A percentile compares a stretch with the other conserved stretches of the same genome.
phyloP scores from a whole-genome alignment of 352 stramenopile species.

The Phytophthora palmivora region DNA sequence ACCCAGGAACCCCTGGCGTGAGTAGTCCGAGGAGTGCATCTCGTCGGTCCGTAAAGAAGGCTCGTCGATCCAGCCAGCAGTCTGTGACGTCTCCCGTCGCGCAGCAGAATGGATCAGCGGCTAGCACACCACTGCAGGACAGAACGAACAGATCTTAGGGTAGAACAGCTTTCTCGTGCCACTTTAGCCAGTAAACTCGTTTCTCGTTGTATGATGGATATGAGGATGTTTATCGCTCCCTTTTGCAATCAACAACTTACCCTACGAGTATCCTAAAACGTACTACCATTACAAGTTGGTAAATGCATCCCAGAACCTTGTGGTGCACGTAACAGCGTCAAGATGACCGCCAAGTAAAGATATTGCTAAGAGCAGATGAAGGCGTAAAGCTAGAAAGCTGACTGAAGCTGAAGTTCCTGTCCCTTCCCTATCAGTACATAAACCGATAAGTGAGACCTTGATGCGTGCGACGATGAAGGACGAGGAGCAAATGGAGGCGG shows the following conservation, averaged over 20 bases:
- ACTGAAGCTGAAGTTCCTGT: too few relatives aligned
- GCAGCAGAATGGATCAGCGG: conserved; percentile 17
- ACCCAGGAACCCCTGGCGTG: conserved; percentile 27
- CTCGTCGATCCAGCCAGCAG: conserved; percentile 41
- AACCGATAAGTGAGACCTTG: conserved; percentile 10
- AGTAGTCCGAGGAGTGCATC: conserved; percentile 32
- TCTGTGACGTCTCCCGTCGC: conserved; percentile 30
- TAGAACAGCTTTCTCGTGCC: conserved; percentile 17
- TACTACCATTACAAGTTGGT: too few relatives aligned
- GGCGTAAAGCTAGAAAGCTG: too few relatives aligned
- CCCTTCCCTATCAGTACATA: conserved; percentile 18
- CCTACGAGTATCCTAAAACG: too few relatives aligned
- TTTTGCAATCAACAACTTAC: not conserved
- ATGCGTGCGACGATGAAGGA: conserved; percentile 3
- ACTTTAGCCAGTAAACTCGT: conserved; percentile 11
- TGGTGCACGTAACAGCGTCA: too few relatives aligned
- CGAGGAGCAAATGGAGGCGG: conserved; percentile 21
- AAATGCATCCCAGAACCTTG: too few relatives aligned
- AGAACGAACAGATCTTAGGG: conserved; percentile 48
- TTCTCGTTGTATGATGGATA: conserved; percentile 21
- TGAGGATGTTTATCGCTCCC: too few relatives aligned
- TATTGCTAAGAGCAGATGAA: too few relatives aligned
- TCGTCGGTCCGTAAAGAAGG: conserved; percentile 40
- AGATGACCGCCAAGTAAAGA: too few relatives aligned
- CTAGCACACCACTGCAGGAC: conserved; percentile 46